phyloP scores from a whole-genome alignment of 129 eudicot genomes.

The Flaveria linearis region DNA sequence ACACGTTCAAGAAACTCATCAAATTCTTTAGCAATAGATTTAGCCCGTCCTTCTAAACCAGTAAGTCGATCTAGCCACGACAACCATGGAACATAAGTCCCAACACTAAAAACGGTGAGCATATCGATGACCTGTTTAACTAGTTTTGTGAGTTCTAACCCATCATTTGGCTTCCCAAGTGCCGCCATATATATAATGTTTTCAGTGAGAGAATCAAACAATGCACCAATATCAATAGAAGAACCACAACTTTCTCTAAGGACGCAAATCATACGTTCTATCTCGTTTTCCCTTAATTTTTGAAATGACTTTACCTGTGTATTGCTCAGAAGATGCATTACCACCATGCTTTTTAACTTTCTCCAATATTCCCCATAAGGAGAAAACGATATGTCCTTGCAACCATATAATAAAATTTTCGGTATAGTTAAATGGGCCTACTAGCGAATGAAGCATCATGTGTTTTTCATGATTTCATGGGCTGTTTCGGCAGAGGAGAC shows the following conservation, averaged over 20 bases:
- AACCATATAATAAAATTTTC: slow-evolving; percentile 2
- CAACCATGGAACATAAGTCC: slow-evolving; percentile 19
- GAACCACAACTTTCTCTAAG: slow-evolving; percentile 10
- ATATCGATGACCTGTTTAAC: neutral
- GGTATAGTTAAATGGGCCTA: neutral
- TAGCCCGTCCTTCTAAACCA: slow-evolving; percentile 5
- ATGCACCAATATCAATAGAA: neutral
- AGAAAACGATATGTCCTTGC: slow-evolving; percentile 20
- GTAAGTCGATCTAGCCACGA: slow-evolving; percentile 14
- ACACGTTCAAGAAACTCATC: slow-evolving; percentile 18
- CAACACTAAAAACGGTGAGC: slow-evolving; percentile 7
- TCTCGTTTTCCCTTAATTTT: slow-evolving; percentile 13
- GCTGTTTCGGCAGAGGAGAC: slow-evolving; percentile 16
- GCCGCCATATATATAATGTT: slow-evolving; percentile 3
- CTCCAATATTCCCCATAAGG: slow-evolving; percentile 12
- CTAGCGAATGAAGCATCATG: slow-evolving; percentile 9
- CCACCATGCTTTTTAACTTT: slow-evolving; percentile 11
- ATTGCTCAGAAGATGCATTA: slow-evolving; percentile 9
- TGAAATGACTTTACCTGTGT: slow-evolving; percentile 15
- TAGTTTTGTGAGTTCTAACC: slow-evolving; percentile 5
- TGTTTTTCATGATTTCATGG: slow-evolving; percentile 18
- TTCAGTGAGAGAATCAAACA: slow-evolving; percentile 6
- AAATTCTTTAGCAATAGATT: neutral
- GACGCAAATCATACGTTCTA: neutral
- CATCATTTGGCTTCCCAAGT: slow-evolving; percentile 19